Evolutionary conservation across 163 green algal species (phyloP), one percentile per base, ranked within the genome.

Genomic region (Chlorella variabilis): DNA sequence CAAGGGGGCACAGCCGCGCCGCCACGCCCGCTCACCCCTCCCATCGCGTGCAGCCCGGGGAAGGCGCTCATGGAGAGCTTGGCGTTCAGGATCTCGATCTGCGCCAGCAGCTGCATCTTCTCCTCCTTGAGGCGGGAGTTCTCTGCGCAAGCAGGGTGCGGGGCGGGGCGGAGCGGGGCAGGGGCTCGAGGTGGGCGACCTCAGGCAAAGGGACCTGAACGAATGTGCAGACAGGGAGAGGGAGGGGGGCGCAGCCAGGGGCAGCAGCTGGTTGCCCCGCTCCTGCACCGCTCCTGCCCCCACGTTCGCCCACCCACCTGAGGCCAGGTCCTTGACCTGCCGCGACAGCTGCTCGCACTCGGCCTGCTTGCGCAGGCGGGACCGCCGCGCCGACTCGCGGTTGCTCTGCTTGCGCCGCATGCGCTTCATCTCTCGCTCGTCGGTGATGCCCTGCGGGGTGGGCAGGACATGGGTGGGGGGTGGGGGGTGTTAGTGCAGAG

Each of bases 331-430:
- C 62, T 90, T 80, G 33, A 96, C 86, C 41, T 80, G 74, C 36
- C 63, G 36, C 29, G 78, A 62, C 31, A 98, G 85, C 38, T 84
- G 65, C 83, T 98, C 92, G 56, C 87, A 94, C 82, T 98, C 93
- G 21, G 86, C 89, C 87, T 96, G 92, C 89, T 98, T 98, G 59
- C 92, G 87, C 65, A 96, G 83, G 9, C 95, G 90, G 33, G 91
- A 96, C 3, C 95, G 87, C 21, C 95, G 87, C 18, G 95, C 95
- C 13, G 87, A 93, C 89, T 98, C 95, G 31, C 95, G 81, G 82
- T 98, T 98, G 65, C 88, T 94, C 88, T 98, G 95, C 90, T 98
- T 98, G 42, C 95, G 89, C 41, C 87, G 82, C 79, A 94, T 86
- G 31, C 87, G 78, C 86, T 97, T 97, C 45, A 94, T 25, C 74